Evolutionary conservation across 768 basidiomycete genomes (phyloP), one percentile per base, ranked within the genome.

Genomic region (Neoboletus magnificus): DNA sequence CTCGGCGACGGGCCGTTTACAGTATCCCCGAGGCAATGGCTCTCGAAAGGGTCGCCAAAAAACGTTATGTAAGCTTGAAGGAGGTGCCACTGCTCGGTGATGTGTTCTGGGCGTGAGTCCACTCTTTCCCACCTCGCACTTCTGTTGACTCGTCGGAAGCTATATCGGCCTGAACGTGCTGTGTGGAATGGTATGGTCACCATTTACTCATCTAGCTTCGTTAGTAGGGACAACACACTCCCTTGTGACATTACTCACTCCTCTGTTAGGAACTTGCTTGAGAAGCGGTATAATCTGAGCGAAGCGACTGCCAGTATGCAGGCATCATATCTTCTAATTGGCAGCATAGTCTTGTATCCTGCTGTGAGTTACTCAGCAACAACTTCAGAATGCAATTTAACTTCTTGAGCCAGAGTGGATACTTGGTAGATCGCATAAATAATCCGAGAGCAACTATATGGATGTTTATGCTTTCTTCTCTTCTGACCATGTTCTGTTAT

Each of bases 131-230:
- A 51, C 27, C 4, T 13, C 25, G 20, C 39, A 30, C 30, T 22
- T 49, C 36, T 57, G 50, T 59, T 54, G 56, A 61, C 20, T 30
- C 27, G 7, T 50, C 27, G 27, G 8, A 59, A 88, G 86, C 16
- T 91, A 91, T 66, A 83, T 91, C 54, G 84, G 79, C 2, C 63
- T 89, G n/a, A 91, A 91, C 58, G 68, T 91, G 13, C 72, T 91
- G 16, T 92, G 86, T 56, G 89, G 89, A 18, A 75, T 82, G 56
- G 82, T 90, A 35, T 91, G 89, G 89, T 74, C 82, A 4, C 90
- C 89, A 4, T 90, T 89, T 66, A 82, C 82, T 12, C 88, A 91
- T 64, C 81, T 92, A 41, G 82, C 86, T 13, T 77, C 89, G 87
- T 35, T 89, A 64, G 64, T 89, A 64, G 64, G 84, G 68, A 30